Evolutionary conservation across 2,329 filamentous ascomycete genomes (phyloP).

Genomic region (Colletotrichum ledebouriae): DNA sequence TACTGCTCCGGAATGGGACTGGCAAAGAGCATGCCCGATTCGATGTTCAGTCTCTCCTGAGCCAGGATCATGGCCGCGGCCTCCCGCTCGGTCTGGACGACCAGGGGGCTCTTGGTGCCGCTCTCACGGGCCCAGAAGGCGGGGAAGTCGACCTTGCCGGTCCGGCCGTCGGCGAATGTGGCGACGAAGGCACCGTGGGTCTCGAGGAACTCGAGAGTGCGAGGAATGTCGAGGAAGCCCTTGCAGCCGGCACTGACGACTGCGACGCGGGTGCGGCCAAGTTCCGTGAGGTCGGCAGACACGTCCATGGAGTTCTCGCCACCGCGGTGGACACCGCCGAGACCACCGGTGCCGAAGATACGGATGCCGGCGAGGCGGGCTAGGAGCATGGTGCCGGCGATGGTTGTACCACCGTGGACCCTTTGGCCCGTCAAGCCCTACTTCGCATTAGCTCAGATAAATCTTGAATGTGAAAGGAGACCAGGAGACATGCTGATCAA

Average conservation of each 20-base stretch:
- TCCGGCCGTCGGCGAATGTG: conserved; percentile 88
- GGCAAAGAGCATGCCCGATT: conserved; percentile 87
- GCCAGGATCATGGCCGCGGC: conserved; percentile 91
- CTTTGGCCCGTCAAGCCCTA: conserved; percentile 75
- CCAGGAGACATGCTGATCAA: neutral
- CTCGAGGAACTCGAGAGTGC: conserved; percentile 84
- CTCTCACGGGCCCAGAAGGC: conserved; percentile 95
- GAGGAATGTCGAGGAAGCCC: conserved; percentile 92
- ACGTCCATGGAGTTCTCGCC: conserved; percentile 91
- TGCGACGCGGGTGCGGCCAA: conserved; percentile 88
- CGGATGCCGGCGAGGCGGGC: conserved; percentile 89
- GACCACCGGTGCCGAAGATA: conserved; percentile 93
- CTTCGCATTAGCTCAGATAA: neutral
- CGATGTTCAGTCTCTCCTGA: conserved; percentile 78
- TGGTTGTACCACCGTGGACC: conserved; percentile 91
- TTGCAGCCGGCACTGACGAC: conserved; percentile 94
- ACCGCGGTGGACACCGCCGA: conserved; percentile 93
- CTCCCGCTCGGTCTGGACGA: conserved; percentile 81
- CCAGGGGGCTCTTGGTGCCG: conserved; percentile 81
- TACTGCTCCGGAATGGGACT: conserved; percentile 84
- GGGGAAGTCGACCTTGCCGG: conserved; percentile 83
- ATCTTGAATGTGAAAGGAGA: conserved; percentile 23
- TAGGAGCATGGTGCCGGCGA: conserved; percentile 92
- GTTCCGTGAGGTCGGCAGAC: conserved; percentile 93
- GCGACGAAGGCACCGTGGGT: conserved; percentile 84